Percentiles rank a stretch among this genome's conserved stretches.
Evolutionary conservation across 1,139 yeast species (phyloP).

Genomic region (Suhomyces anneliseae): DNA sequence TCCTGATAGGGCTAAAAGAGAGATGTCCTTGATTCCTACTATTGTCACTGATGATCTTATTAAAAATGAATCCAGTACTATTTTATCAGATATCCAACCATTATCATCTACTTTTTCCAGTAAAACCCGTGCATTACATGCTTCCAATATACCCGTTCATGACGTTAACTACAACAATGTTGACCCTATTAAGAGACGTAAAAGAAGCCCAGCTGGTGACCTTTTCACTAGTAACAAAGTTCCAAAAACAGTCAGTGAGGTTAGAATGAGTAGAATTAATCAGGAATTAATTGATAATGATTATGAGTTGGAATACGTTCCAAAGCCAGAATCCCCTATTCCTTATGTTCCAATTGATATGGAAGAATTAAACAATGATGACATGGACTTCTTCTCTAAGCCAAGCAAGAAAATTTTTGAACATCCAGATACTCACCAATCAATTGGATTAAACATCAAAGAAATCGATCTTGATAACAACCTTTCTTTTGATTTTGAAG

Average conservation of each 20-base stretch:
- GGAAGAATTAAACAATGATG: constrained; percentile 23
- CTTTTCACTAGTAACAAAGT: constrained; percentile 10
- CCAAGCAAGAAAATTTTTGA: not conserved
- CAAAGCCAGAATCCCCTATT: constrained; percentile 24
- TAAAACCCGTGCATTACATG: constrained; percentile 25
- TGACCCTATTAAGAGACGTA: constrained; percentile 34
- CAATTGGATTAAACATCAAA: constrained; percentile 13
- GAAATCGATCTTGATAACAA: constrained; percentile 16
- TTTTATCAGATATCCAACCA: constrained; percentile 1
- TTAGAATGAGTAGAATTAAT: not conserved
- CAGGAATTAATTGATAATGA: constrained; percentile 17
- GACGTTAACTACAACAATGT: constrained; percentile 24
- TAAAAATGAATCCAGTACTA: not conserved
- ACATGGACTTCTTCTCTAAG: constrained; percentile 26
- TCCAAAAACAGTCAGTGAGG: not conserved
- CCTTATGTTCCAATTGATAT: constrained; percentile 35
- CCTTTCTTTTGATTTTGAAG: constrained; percentile 18
- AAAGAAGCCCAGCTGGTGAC: constrained; percentile 7
- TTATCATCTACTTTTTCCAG: constrained; percentile 6
- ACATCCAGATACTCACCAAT: not conserved
- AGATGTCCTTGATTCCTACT: not conserved
- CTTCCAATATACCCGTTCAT: constrained; percentile 18
- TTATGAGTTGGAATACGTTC: constrained; percentile 19
- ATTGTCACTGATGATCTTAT: constrained; percentile 1
- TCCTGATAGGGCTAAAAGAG: not conserved